Evolutionary conservation across 345 rosid genomes (phyloP).

Genomic region (Lagerstroemia speciosa): DNA sequence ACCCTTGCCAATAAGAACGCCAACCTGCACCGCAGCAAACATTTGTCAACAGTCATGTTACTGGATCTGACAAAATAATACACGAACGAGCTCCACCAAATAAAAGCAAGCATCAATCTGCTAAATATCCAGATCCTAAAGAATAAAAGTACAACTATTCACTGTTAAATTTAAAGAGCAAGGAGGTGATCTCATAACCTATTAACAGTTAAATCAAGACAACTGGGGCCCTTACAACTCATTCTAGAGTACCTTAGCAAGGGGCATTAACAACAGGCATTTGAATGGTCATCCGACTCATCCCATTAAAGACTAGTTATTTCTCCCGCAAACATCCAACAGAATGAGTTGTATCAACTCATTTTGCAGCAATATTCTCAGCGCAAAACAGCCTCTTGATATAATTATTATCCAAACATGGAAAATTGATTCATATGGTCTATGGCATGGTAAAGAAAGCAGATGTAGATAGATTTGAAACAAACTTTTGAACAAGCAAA

Average conservation of each 20-base stretch:
- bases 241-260: background rate
- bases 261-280: background rate
- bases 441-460: background rate
- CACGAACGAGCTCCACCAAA: background rate
- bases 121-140: too few species aligned
- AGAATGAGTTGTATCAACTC: background rate
- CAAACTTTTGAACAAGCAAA: background rate
- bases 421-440: background rate
- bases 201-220: too few species aligned
- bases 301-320: background rate
- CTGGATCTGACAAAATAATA: background rate
- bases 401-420: background rate
- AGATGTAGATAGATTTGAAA: background rate
- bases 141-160: too few species aligned
- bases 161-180: background rate
- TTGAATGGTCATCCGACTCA: background rate
- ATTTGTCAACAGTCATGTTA: background rate
- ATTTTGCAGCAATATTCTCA: background rate
- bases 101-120: too few species aligned
- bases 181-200: background rate
- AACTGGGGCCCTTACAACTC: too few species aligned
- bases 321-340: background rate
- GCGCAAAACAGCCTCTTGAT: too few species aligned
- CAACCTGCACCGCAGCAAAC: constrained; percentile 46
- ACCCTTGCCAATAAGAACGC: constrained; percentile 85